Evolutionary conservation across 768 basidiomycete genomes (phyloP), one percentile per base, ranked within the genome.

Genomic region (Leccinellum luteum): DNA sequence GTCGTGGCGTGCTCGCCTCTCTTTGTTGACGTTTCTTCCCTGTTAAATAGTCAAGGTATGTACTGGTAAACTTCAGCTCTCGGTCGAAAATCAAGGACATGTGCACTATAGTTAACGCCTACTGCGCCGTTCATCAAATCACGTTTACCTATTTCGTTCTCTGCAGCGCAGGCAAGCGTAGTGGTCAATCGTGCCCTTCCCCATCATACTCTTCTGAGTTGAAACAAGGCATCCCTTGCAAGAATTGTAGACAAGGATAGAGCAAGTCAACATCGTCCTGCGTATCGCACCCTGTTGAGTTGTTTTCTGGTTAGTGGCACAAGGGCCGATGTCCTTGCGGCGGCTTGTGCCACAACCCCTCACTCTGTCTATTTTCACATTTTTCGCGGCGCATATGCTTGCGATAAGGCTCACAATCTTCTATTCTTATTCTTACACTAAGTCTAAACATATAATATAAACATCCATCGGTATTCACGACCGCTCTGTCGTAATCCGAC

Each of bases 1-100:
- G 48, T 9, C 13, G 31, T 43, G 51, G 13, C n/a, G 51, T 19
- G 21, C 47, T 55, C 30, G 17, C 31, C 45, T 27, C 27, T 30
- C 45, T 43, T 43, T 12, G 19, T 13, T 13, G 19, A 19, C 19
- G 3, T 43, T 10, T 43, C 45, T 47, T 27, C 23, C n/a, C 23
- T 14, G 27, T 50, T 69, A 68, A 64, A 69, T 48, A 59, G 25
- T 35, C 43, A 55, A 58, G 54, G 60, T 63, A 60, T 54, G 63
- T 68, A 35, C 21, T 50, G 25, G 43, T 15, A 44, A 57, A 21
- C 27, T 38, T 44, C 58, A 68, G 53, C 57, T 30, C 49, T 38
- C 19, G 38, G 23, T 48, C 30, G 19, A 53, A 60, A 25, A 47
- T 57, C 55, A 34, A 56, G 21, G 21, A 56, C 54, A 68, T 68